These are phyloP conservation scores for Cystobasidium sp. DNA, from an alignment of 1,284 basidiomycete species.

Conservation along the genomic window DNA sequence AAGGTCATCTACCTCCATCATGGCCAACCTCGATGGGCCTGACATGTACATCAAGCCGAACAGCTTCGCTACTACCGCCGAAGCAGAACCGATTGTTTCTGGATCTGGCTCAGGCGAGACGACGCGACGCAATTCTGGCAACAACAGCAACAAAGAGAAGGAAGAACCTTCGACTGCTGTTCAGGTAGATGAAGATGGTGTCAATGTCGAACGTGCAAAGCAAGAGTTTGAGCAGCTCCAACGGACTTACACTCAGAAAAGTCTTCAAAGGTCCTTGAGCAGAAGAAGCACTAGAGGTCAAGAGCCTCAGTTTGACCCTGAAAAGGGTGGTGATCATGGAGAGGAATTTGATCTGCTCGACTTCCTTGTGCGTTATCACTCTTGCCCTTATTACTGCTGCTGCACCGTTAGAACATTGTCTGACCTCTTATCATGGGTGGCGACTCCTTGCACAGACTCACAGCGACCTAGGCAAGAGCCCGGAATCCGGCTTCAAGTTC, in stretches of 20 bases:
- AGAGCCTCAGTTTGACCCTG: slow-evolving; percentile 49
- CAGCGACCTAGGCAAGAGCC: slow-evolving; percentile 59
- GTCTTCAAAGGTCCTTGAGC: slow-evolving; percentile 40
- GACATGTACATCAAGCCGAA: too few relatives aligned
- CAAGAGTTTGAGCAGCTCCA: slow-evolving; percentile 63
- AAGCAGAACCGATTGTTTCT: slow-evolving; percentile 1
- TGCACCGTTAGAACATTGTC: not conserved
- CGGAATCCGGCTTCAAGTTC: slow-evolving; percentile 74
- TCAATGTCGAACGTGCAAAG: slow-evolving; percentile 71
- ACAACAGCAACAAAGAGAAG: not conserved
- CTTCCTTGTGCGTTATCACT: slow-evolving; percentile 72
- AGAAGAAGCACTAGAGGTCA: slow-evolving; percentile 42
- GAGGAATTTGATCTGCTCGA: slow-evolving; percentile 71
- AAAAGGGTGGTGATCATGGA: slow-evolving; percentile 58
- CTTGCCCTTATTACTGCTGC: not conserved
- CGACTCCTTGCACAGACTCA: slow-evolving; percentile 19
- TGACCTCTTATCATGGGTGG: slow-evolving; percentile 1
- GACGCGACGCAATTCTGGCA: slow-evolving; percentile 24
- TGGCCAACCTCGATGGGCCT: not conserved
- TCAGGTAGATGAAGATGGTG: slow-evolving; percentile 54
- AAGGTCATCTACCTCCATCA: too few relatives aligned
- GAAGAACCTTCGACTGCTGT: not conserved
- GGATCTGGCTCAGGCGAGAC: slow-evolving; percentile 24
- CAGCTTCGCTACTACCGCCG: not conserved
- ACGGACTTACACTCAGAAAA: slow-evolving; percentile 55